Base-by-base conservation (phyloP, 2,329 filamentous ascomycete genomes). In the Diaporthe amygdali region DNA sequence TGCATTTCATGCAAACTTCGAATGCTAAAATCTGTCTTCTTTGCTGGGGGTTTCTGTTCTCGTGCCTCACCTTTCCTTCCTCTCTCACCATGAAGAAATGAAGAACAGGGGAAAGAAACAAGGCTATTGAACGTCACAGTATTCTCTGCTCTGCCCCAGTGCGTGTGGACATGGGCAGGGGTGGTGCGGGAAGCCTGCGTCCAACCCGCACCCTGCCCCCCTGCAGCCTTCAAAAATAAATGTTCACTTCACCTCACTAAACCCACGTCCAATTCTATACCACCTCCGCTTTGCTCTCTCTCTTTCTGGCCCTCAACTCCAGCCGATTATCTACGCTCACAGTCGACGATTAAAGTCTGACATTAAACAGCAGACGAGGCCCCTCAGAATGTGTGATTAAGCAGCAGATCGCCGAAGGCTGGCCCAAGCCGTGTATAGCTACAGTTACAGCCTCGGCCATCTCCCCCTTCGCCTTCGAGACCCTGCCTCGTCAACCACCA, bases 201-300 rank as follows among this genome's bases (percentile, higher is more conserved):
- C 17, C 7, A n/a, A n/a, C n/a, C n/a, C n/a, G n/a, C n/a, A n/a
- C n/a, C n/a, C n/a, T n/a, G 9, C 10, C n/a, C 59, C 47, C 59
- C 59, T 47, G 59, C 41, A 20, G 14, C 17, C 12, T 30, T 32
- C 39, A 70, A 59, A 71, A 67, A 69, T 51, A 61, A 71, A 67
- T 41, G 69, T 71, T 46, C 32, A 46, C 41, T 17, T 25, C 69
- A 51, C 20, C 22, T 25, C 55, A 63, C 15, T 61, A 25, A 17
- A 32, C 17, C 10, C 22, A 20, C 30, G n/a, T n/a, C n/a, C n/a
- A n/a, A n/a, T n/a, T n/a, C n/a, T n/a, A n/a, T n/a, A n/a, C 27
- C 20, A 64, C 44, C 15, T 47, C 44, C 7, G 20, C 44, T n/a
- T n/a, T n/a, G n/a, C n/a, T n/a, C 8, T 49, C 20, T 5, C 25